A percentile compares a stretch with the other conserved stretches of the same genome.
Conservation (phyloP, 352 stramenopile species). For the Pythium rishiriense region DNA sequence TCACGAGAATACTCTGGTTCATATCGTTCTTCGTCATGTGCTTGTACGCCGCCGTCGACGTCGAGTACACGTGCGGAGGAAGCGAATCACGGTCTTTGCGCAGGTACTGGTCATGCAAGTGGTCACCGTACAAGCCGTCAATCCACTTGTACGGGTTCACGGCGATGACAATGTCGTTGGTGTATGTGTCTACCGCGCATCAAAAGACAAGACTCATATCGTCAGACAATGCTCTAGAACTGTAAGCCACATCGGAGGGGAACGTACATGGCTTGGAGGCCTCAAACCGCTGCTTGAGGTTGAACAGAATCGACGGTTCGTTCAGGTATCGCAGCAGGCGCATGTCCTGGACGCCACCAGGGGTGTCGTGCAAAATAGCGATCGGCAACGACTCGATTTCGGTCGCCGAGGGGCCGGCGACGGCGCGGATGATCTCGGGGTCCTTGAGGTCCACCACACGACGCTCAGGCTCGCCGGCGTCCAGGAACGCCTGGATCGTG, state of each 20-base stretch:
- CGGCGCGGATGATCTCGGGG: slow-evolving; percentile 77
- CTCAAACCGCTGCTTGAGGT: slow-evolving; percentile 90
- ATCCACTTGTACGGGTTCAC: slow-evolving; percentile 98
- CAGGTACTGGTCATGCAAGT: slow-evolving; percentile 84
- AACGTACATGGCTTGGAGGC: slow-evolving; percentile 87
- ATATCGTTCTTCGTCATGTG: slow-evolving; percentile 73
- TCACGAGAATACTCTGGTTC: slow-evolving; percentile 90
- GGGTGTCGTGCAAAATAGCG: slow-evolving; percentile 79
- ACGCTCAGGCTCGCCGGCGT: slow-evolving; percentile 59
- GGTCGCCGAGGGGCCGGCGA: slow-evolving; percentile 71
- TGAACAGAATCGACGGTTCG: slow-evolving; percentile 93
- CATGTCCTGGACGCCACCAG: slow-evolving; percentile 85
- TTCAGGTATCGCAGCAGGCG: slow-evolving; percentile 89
- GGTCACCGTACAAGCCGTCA: slow-evolving; percentile 88
- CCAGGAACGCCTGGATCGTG: slow-evolving; percentile 72
- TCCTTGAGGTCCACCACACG: slow-evolving; percentile 84
- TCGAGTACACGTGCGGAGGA: slow-evolving; percentile 84
- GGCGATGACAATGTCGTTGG: slow-evolving; percentile 97
- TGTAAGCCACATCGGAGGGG: background rate
- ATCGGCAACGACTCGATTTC: slow-evolving; percentile 84
- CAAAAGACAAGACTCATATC: too few relatives aligned
- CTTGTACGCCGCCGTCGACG: slow-evolving; percentile 84
- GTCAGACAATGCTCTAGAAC: too few relatives aligned
- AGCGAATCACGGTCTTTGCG: slow-evolving; percentile 65
- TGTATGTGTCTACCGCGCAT: slow-evolving; percentile 97